Evolutionary conservation across 2,329 filamentous ascomycete genomes (phyloP).

Genomic region (Cadophora sp.): DNA sequence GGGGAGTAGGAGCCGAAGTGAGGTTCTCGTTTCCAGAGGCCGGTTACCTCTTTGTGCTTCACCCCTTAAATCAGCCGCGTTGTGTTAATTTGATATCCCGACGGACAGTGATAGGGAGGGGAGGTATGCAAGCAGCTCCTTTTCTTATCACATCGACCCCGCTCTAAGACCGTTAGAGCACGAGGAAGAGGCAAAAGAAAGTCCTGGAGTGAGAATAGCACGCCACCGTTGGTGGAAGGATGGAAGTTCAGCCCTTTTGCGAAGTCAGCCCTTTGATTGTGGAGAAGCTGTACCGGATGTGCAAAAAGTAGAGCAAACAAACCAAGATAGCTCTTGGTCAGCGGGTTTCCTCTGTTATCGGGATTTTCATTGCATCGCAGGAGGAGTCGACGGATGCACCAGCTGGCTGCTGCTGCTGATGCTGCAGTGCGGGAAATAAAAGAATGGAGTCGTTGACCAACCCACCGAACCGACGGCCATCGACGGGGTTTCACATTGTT

Average conservation of each 20-base stretch:
- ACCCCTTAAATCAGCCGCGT: constrained; percentile 17
- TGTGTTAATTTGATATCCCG: constrained; percentile 18
- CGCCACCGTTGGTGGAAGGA: too few species aligned
- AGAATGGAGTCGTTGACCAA: constrained; percentile 1
- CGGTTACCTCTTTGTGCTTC: constrained; percentile 5
- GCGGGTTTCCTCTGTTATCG: background rate
- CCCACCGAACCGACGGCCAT: too few species aligned
- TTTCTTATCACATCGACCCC: constrained; percentile 16
- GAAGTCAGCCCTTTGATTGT: background rate
- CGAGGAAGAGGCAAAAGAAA: background rate
- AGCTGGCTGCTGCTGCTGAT: constrained; percentile 14
- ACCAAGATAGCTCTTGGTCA: background rate
- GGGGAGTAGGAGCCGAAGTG: constrained; percentile 7
- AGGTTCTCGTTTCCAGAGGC: background rate
- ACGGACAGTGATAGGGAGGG: background rate
- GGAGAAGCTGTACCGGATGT: background rate
- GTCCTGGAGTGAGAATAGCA: background rate
- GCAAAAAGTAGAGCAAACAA: background rate
- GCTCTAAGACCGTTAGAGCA: background rate
- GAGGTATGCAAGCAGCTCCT: background rate
- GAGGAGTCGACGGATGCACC: background rate
- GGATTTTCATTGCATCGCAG: constrained; percentile 12
- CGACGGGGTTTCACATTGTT: background rate
- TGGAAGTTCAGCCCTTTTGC: background rate
- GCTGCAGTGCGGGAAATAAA: constrained; percentile 11